These are phyloP conservation scores for Pythium guiyangense DNA, from an alignment of 352 stramenopile species.

Conservation along the genomic window DNA sequence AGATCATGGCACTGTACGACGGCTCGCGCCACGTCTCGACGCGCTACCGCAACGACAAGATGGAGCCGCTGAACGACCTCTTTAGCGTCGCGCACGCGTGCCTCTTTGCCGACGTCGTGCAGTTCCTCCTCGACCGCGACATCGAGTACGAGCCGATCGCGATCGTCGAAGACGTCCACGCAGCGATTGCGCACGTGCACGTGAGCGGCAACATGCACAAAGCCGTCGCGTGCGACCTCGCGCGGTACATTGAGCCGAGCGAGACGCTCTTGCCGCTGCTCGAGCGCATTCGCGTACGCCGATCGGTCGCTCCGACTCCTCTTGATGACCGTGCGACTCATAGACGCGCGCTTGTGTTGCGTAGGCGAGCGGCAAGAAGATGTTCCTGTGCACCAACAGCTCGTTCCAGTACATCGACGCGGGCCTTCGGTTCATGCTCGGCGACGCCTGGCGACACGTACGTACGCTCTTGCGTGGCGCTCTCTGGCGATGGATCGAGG, in stretches of 20 bases:
- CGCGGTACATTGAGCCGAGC: conserved; percentile 88
- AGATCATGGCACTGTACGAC: conserved; percentile 87
- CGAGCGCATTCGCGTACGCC: conserved; percentile 55
- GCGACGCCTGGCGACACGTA: conserved; percentile 82
- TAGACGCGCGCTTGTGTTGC: not conserved
- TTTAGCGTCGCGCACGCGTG: conserved; percentile 93
- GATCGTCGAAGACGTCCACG: conserved; percentile 86
- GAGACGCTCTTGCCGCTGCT: conserved; percentile 82
- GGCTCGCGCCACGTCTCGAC: conserved; percentile 86
- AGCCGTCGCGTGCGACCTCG: conserved; percentile 76
- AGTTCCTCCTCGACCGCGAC: conserved; percentile 89
- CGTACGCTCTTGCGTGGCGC: not conserved
- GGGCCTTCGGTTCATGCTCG: conserved; percentile 91
- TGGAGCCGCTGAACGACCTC: conserved; percentile 93
- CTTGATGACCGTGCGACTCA: not conserved
- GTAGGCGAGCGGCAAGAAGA: conserved; percentile 81
- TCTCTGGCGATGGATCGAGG: not conserved
- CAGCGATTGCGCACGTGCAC: conserved; percentile 87
- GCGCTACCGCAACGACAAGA: conserved; percentile 71
- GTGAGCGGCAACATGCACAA: conserved; percentile 91
- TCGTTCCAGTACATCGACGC: conserved; percentile 93
- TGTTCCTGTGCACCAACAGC: conserved; percentile 93
- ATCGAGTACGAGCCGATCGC: conserved; percentile 90
- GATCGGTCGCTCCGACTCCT: no score
- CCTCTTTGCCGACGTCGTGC: conserved; percentile 91